Evolutionary conservation across 1,284 basidiomycete species (phyloP), one percentile per base, ranked within the genome.

Genomic region (Trichosporon sp.): DNA sequence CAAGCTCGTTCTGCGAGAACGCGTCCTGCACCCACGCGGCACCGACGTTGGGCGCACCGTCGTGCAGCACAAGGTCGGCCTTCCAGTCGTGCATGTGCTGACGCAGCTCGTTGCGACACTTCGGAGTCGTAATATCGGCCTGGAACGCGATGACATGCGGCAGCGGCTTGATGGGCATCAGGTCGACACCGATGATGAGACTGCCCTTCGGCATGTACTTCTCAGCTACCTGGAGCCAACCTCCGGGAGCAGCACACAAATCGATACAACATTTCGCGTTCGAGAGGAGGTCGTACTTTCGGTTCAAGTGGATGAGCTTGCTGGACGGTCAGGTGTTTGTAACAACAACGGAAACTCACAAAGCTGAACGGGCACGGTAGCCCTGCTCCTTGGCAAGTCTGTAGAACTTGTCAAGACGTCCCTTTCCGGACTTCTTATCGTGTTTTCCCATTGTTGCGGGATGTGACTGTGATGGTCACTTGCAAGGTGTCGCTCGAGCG

Each of bases 21-120:
- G 97, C 97, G 85, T 99, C 97, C 84, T 99, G 97, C 72, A 99
- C 90, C 97, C 97, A 99, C 12, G 97, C 97, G 32, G 95, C 93
- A 88, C 97, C 97, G 84, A 99, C 97, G 83, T 99, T 99, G 56
- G 97, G 97, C 56, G 97, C 97, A 87, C 97, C 97, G 85, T 99
- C 97, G 84, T 99, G 97, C 69, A 99, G 89, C n/a, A 99, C 96
- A 69, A 99, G 90, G 82, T 99, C 97, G n/a, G 97, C 97, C 85
- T 96, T 97, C 96, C 97, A 99, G 84, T 98, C 96, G 84, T 99
- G 98, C 75, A 99, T 86, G 84, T 98, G 94, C 51, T 87, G 87
- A 66, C 93, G 90, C 68, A 99, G 90, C 75, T 92, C 89, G 80
- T 92, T 91, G 70, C 97, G 90, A 85, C 97, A 99, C 73, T 92